phyloP scores from a whole-genome alignment of 23 red algal species.

The Pyropia yezoensis region DNA sequence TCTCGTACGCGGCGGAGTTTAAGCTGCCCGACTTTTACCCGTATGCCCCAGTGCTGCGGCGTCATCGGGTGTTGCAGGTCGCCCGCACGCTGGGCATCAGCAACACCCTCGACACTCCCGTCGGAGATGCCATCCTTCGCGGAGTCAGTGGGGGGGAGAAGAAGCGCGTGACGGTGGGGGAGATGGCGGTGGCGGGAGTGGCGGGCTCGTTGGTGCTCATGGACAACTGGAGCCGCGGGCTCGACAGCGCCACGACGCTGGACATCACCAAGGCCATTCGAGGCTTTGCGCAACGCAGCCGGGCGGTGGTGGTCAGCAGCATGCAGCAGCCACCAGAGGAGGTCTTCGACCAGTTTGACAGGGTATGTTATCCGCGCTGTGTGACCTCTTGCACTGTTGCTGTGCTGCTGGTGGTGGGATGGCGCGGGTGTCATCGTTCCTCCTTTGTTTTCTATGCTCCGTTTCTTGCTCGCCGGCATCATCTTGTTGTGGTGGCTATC shows the following conservation, averaged over 20 bases:
- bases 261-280: conserved; percentile 50
- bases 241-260: conserved; percentile 74
- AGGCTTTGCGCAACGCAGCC: conserved; percentile 21
- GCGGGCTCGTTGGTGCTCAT: conserved; percentile 40
- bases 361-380: conserved; percentile 54
- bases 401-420: too few relatives aligned
- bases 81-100: conserved; percentile 57
- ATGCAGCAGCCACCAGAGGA: conserved; percentile 81
- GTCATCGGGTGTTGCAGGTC: conserved; percentile 40
- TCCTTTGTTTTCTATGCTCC: too few relatives aligned
- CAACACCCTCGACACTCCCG: conserved; percentile 49
- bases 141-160: conserved; percentile 88
- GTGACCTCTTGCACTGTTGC: conserved; percentile 70
- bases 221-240: conserved; percentile 74
- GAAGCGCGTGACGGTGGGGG: conserved; percentile 91
- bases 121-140: conserved; percentile 67
- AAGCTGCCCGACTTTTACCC: conserved; percentile 71
- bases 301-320: conserved; percentile 29
- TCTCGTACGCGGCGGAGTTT: conserved; percentile 70
- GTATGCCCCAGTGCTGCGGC: conserved; percentile 50
- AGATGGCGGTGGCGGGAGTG: conserved; percentile 56
- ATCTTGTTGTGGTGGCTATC: too few relatives aligned
- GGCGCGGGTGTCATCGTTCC: too few relatives aligned
- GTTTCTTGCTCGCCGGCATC: too few relatives aligned
- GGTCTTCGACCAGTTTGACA: conserved; percentile 78